Base-by-base conservation (phyloP, 176 grass and related monocot genomes). In the Oryza glaberrima region DNA sequence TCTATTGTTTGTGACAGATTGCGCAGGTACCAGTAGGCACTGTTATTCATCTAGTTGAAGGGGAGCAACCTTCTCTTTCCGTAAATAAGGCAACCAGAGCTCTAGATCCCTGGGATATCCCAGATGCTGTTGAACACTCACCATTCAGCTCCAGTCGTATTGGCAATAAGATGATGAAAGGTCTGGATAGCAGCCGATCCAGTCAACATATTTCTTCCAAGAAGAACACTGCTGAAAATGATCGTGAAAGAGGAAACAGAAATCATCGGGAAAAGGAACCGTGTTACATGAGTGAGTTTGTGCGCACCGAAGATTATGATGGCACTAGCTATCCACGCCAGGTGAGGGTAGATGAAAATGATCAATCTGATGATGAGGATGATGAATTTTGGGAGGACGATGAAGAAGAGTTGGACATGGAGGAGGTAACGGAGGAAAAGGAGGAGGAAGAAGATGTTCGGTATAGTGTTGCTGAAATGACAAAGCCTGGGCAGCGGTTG, bases 11-110 rank as follows among this genome's bases (percentile, higher is more conserved):
- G 44, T 60, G 3, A 70, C 89, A 97, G 94, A 81, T 97, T 40
- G 88, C 81, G 3, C 88, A 91, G 63, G 92, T 97, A 66, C 95
- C 92, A 74, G 86, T 94, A 64, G 92, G 95, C 69, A 94, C 95
- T n/a, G 95, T 97, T 72, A 92, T 97, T 87, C 95, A 97, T 79
- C 86, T 97, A 19, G 90, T 97, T 35, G 81, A 63, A 70, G 95
- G 95, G 52, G 92, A 94, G 41, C 46, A 11, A 11, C 91, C 86
- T 78, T 90, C 86, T 80, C 35, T 88, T 46, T 68, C 81, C 8
- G 75, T 86, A 87, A 86, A 77, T 78, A 89, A 82, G 82, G 79
- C 86, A 0, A 85, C 35, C 22, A 83, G 77, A 86, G 86, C 79
- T 67, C 76, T 88, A 51, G 81, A 90, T 82, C 93, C 93, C 23